Percentiles rank a stretch among this genome's conserved stretches.
Conservation (phyloP, 768 basidiomycete species). For the Stropharia rugosoannulata region DNA sequence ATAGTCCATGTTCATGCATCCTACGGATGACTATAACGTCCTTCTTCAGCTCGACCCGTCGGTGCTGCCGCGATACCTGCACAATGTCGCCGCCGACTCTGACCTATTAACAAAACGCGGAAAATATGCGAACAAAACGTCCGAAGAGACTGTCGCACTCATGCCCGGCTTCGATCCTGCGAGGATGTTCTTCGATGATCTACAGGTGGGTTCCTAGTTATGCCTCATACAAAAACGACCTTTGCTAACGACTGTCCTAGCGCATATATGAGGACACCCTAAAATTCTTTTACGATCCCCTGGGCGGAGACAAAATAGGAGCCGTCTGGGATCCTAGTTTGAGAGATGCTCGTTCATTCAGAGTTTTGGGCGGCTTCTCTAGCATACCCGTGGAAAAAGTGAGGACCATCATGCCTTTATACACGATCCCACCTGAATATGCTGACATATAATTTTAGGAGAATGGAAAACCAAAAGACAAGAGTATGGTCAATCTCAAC, state of each 20-base stretch:
- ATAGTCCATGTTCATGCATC: conserved; percentile 85
- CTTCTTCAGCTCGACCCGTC: conserved; percentile 70
- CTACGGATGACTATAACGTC: conserved; percentile 83
- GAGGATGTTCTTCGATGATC: conserved; percentile 59
- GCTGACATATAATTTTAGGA: conserved; percentile 22
- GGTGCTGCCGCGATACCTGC: conserved; percentile 69
- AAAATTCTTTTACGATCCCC: conserved; percentile 80
- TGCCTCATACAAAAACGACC: background rate
- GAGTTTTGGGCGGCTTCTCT: conserved; percentile 82
- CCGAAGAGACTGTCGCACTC: conserved; percentile 25
- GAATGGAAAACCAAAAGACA: conserved; percentile 48
- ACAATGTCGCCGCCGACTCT: conserved; percentile 59
- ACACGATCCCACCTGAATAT: background rate
- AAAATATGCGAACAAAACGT: conserved; percentile 45
- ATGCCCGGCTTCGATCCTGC: conserved; percentile 85
- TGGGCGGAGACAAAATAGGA: conserved; percentile 79
- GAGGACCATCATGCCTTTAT: conserved; percentile 4
- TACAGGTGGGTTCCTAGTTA: conserved; percentile 54
- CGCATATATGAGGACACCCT: conserved; percentile 72
- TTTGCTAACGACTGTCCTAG: conserved; percentile 33
- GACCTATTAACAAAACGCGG: conserved; percentile 41
- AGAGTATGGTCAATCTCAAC: conserved; percentile 66
- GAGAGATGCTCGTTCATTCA: conserved; percentile 62
- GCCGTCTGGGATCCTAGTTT: conserved; percentile 84
- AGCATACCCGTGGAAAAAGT: conserved; percentile 54